Base-by-base conservation (phyloP, 1,284 basidiomycete genomes). In the Xerocomus amazonicus region DNA sequence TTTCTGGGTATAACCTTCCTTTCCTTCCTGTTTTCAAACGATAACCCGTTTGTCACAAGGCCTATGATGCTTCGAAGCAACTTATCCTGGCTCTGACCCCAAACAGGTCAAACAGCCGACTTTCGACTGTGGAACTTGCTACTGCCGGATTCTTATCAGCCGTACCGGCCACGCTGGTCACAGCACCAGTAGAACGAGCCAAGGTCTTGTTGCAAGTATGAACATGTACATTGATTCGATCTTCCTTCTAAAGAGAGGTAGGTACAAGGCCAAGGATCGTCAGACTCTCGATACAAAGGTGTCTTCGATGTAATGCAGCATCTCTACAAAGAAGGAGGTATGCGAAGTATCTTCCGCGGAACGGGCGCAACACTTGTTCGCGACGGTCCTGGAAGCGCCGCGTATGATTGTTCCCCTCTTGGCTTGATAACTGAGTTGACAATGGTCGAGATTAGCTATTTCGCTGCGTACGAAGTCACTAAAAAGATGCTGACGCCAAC, bases 301-400 rank as follows among this genome's bases (percentile, higher is more conserved):
- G 93, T 97, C 9, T 70, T 90, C 36, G 96, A 98, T 66, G 96
- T 97, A 5, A 80, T 99, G 51, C 79, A 79, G 53, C 91, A 95
- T 66, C 77, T 99, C 29, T 99, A 99, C 76, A 87, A 82, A 60
- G 94, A 99, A 71, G 97, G 96, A 34, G 97, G 97, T 35, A 57
- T 99, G 33, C 82, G 81, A 61, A 95, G 92, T 62, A 90, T 99
- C 59, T 99, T 90, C 76, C 83, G 96, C 56, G 97, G 97, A 40
- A 92, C 94, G 2, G 79, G 80, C 51, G 97, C 96, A 13, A 99
- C 97, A 0, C 75, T 99, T 12, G 89, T 87, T 34, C 81, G 97
- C 59, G 97, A 99, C 69, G 96, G 94, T 47, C 97, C 97, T 3
- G 97, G 97, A 45, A 92, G 88, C 61, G 97, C 97, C 56, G 95